Percentiles rank a stretch among this genome's conserved stretches.
phyloP scores from a whole-genome alignment of 75 land plant genomes.

The Cupressus sempervirens region DNA sequence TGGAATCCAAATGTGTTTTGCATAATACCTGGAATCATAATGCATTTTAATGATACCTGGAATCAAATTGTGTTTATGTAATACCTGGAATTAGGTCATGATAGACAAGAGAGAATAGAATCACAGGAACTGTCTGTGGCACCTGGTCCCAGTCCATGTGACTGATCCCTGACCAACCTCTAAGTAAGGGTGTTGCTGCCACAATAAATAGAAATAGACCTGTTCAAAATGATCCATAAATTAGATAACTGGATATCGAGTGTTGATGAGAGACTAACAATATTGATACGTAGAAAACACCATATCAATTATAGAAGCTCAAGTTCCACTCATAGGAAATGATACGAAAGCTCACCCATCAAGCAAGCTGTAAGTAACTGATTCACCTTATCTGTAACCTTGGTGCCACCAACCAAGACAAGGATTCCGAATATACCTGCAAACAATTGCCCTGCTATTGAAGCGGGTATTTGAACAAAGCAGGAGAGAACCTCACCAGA shows the following conservation, averaged over 20 bases:
- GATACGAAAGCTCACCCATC: slow-evolving; percentile 38
- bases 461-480: slow-evolving; percentile 37
- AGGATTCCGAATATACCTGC: slow-evolving; percentile 40
- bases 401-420: slow-evolving; percentile 52
- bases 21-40: no score
- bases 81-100: slow-evolving; percentile 79
- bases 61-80: background rate
- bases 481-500: slow-evolving; percentile 64
- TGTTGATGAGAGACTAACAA: background rate
- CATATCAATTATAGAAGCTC: background rate
- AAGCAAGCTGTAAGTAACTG: slow-evolving; percentile 63
- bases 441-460: slow-evolving; percentile 41
- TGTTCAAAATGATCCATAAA: slow-evolving; percentile 4
- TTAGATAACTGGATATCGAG: background rate
- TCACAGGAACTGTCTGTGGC: slow-evolving; percentile 70
- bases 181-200: slow-evolving; percentile 11
- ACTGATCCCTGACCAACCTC: slow-evolving; percentile 53
- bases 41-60: slow-evolving; percentile 24
- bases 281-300: background rate
- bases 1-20: background rate
- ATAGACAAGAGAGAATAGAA: slow-evolving; percentile 76
- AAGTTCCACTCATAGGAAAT: background rate
- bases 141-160: slow-evolving; percentile 54
- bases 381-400: slow-evolving; percentile 51
- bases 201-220: slow-evolving; percentile 57